Percentiles rank a stretch among this genome's conserved stretches.
These are phyloP conservation scores for Knoxdaviesia capensis DNA, from an alignment of 2,329 filamentous ascomycete species.

Conservation along the genomic window DNA sequence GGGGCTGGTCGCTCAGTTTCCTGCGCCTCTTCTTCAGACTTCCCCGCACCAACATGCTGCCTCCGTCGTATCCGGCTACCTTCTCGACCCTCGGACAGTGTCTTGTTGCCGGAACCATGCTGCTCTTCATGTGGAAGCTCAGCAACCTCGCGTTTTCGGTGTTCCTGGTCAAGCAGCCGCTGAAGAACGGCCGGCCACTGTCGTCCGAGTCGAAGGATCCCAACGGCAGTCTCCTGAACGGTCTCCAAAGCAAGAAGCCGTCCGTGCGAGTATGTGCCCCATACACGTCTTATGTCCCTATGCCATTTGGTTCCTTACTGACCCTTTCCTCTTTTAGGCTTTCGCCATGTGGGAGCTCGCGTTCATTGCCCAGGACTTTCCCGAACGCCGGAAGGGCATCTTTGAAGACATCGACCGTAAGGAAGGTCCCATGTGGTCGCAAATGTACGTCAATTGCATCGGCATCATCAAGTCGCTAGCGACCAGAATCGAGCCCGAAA, in stretches of 20 bases:
- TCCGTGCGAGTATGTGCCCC: slow-evolving; percentile 39
- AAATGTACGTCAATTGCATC: slow-evolving; percentile 52
- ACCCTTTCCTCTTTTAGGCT: slow-evolving; percentile 20
- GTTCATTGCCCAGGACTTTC: slow-evolving; percentile 55
- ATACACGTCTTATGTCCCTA: not conserved
- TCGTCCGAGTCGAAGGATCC: slow-evolving; percentile 76
- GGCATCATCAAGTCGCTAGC: slow-evolving; percentile 48
- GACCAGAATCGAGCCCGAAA: slow-evolving; percentile 41
- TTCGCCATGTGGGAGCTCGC: slow-evolving; percentile 88
- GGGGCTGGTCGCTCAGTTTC: slow-evolving; percentile 50
- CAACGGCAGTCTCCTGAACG: slow-evolving; percentile 72
- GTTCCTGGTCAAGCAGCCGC: slow-evolving; percentile 61
- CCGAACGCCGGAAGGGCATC: slow-evolving; percentile 58
- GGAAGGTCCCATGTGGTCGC: slow-evolving; percentile 63
- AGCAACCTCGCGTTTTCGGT: slow-evolving; percentile 59
- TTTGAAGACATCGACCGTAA: slow-evolving; percentile 74
- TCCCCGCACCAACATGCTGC: slow-evolving; percentile 47
- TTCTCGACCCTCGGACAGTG: slow-evolving; percentile 34
- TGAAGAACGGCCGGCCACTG: slow-evolving; percentile 70
- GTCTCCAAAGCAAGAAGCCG: slow-evolving; percentile 66
- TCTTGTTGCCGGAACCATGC: slow-evolving; percentile 39
- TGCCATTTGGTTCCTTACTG: not conserved
- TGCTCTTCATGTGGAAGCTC: slow-evolving; percentile 56
- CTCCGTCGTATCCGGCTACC: slow-evolving; percentile 34
- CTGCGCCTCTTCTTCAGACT: slow-evolving; percentile 58